Evolutionary conservation across 2,329 filamentous ascomycete species (phyloP).

Genomic region (Monosporascus sp.): DNA sequence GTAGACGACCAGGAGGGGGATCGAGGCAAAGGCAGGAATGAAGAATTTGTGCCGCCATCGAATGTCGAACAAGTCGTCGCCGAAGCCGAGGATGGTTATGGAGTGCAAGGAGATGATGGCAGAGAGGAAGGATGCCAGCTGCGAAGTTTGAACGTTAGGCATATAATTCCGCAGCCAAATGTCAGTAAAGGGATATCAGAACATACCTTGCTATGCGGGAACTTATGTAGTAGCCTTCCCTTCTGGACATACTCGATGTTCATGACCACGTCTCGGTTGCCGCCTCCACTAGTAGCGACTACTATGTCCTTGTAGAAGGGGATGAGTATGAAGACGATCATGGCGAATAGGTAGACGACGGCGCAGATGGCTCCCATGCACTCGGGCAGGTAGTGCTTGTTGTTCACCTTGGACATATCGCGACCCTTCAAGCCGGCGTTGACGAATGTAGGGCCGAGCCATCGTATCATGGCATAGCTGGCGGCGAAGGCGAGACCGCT

Average conservation of each 20-base stretch:
- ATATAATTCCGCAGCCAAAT: background rate
- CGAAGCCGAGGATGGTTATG: slow-evolving; percentile 85
- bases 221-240: slow-evolving; percentile 82
- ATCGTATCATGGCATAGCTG: slow-evolving; percentile 82
- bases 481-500: slow-evolving; percentile 79
- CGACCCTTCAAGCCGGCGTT: slow-evolving; percentile 82
- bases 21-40: slow-evolving; percentile 89
- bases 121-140: slow-evolving; percentile 93
- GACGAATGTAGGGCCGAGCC: slow-evolving; percentile 88
- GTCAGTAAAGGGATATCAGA: no score
- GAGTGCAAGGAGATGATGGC: slow-evolving; percentile 90
- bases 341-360: slow-evolving; percentile 80
- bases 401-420: slow-evolving; percentile 73
- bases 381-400: slow-evolving; percentile 63
- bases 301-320: slow-evolving; percentile 98
- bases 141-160: slow-evolving; percentile 2
- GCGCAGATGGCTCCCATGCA: slow-evolving; percentile 95
- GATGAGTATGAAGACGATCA: slow-evolving; percentile 93
- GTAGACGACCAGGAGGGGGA: slow-evolving; percentile 93
- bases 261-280: slow-evolving; percentile 81
- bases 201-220: slow-evolving; percentile 85
- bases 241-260: slow-evolving; percentile 69
- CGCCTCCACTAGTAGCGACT: slow-evolving; percentile 86
- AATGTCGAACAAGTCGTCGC: slow-evolving; percentile 96
- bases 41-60: slow-evolving; percentile 98